A percentile compares a stretch with the other conserved stretches of the same genome.
Evolutionary conservation across 129 eudicot genomes (phyloP).

Genomic region (sunflower (Helianthus annuus)): DNA sequence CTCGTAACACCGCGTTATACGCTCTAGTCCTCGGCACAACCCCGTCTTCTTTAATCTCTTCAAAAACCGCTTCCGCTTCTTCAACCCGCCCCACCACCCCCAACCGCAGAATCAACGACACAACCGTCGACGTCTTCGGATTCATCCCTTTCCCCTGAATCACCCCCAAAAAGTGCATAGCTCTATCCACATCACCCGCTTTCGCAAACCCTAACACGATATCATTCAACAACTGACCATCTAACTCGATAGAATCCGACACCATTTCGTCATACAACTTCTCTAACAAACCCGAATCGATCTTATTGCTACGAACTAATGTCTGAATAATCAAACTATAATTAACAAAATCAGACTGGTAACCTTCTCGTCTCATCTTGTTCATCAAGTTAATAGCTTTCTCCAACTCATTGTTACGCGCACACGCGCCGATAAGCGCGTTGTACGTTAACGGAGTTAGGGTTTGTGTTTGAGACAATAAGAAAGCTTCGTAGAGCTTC

Average conservation of each 20-base stretch:
- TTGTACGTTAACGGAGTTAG: slow-evolving; percentile 85
- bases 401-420: slow-evolving; percentile 73
- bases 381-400: slow-evolving; percentile 84
- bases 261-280: slow-evolving; percentile 64
- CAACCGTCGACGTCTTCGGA: slow-evolving; percentile 60
- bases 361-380: slow-evolving; percentile 72
- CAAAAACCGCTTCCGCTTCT: slow-evolving; percentile 89
- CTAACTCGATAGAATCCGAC: slow-evolving; percentile 63
- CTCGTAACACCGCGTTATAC: slow-evolving; percentile 83
- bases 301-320: slow-evolving; percentile 46
- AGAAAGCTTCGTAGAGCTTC: slow-evolving; percentile 83
- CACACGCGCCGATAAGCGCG: slow-evolving; percentile 89
- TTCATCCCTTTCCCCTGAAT: slow-evolving; percentile 90
- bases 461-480: slow-evolving; percentile 61
- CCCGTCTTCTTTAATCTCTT: slow-evolving; percentile 87
- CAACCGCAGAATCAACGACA: slow-evolving; percentile 58
- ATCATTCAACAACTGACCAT: slow-evolving; percentile 77
- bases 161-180: slow-evolving; percentile 55
- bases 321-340: slow-evolving; percentile 77
- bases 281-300: slow-evolving; percentile 53
- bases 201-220: slow-evolving; percentile 73
- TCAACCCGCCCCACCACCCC: slow-evolving; percentile 74
- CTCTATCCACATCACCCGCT: slow-evolving; percentile 64
- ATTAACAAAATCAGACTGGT: slow-evolving; percentile 74
- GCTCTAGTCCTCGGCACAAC: slow-evolving; percentile 80